Evolutionary conservation across 169 alveolate species (phyloP).

Genomic region (Babesia caballi): DNA sequence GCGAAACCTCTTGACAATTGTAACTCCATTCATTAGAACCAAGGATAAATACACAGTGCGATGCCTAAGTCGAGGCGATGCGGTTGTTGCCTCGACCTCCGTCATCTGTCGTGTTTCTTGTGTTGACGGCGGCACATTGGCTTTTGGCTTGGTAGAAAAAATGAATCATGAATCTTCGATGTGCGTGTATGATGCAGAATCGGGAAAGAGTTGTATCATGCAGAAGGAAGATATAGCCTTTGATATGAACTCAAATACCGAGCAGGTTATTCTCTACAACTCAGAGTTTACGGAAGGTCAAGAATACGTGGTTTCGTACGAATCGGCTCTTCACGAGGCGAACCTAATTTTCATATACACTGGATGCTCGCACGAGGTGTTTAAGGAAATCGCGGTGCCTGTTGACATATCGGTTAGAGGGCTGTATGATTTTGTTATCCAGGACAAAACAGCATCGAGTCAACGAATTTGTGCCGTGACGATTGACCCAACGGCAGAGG

Average conservation of each 20-base stretch:
- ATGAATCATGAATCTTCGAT: not conserved
- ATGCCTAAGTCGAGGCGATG: not conserved
- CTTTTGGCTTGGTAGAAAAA: not conserved
- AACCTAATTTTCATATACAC: not conserved
- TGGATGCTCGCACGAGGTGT: not conserved
- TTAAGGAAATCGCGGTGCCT: slow-evolving; percentile 11
- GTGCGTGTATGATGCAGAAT: not conserved
- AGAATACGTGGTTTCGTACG: not conserved
- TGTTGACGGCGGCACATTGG: not conserved
- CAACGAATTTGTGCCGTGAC: not conserved
- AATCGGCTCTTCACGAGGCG: not conserved
- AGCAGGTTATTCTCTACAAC: not conserved
- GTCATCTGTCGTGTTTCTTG: not conserved
- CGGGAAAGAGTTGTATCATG: not conserved
- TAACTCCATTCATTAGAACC: not conserved
- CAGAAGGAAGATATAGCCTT: not conserved
- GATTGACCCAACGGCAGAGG: not conserved
- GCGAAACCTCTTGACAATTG: not conserved
- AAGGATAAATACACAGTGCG: not conserved
- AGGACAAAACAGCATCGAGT: not conserved
- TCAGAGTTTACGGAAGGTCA: not conserved
- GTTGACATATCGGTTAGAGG: not conserved
- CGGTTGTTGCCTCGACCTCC: not conserved
- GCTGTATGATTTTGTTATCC: not conserved
- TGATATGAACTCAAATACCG: not conserved